Evolutionary conservation across 2,329 filamentous ascomycete genomes (phyloP).

Genomic region (Fusarium longipes): DNA sequence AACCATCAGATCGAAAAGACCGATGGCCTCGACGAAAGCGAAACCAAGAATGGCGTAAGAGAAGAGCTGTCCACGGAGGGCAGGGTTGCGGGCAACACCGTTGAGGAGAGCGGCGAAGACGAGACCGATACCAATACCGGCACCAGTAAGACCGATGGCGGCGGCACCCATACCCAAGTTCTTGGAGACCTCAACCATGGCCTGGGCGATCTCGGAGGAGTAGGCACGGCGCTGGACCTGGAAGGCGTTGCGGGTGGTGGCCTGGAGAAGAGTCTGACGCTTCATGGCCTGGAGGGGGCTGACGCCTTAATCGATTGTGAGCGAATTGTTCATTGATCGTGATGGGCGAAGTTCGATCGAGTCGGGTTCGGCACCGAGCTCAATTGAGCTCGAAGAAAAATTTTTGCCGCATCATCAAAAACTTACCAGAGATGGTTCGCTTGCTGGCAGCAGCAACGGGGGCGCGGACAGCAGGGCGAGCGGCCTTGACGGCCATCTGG

Average conservation of each 20-base stretch:
- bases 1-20: conserved; percentile 92
- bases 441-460: conserved; percentile 74
- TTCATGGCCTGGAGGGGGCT: conserved; percentile 79
- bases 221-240: conserved; percentile 77
- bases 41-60: conserved; percentile 95
- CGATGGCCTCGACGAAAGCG: conserved; percentile 93
- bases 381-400: conserved; percentile 48
- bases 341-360: conserved; percentile 49
- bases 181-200: conserved; percentile 90
- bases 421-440: conserved; percentile 81
- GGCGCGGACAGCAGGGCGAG: conserved; percentile 78
- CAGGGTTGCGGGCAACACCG: conserved; percentile 93
- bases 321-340: conserved; percentile 48
- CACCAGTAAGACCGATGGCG: conserved; percentile 91
- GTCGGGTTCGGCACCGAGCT: conserved; percentile 40
- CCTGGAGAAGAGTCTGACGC: conserved; percentile 77
- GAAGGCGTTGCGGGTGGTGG: conserved; percentile 74
- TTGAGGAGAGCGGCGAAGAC: conserved; percentile 92
- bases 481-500: conserved; percentile 81
- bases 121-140: conserved; percentile 94
- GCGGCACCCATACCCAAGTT: conserved; percentile 90
- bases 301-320: conserved; percentile 59
- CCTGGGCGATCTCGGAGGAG: conserved; percentile 88
- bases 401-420: conserved; percentile 47
- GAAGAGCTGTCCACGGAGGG: conserved; percentile 95